Evolutionary conservation across 75 land plant genomes (phyloP), one percentile per base, ranked within the genome.

Genomic region (Larix kaempferi): DNA sequence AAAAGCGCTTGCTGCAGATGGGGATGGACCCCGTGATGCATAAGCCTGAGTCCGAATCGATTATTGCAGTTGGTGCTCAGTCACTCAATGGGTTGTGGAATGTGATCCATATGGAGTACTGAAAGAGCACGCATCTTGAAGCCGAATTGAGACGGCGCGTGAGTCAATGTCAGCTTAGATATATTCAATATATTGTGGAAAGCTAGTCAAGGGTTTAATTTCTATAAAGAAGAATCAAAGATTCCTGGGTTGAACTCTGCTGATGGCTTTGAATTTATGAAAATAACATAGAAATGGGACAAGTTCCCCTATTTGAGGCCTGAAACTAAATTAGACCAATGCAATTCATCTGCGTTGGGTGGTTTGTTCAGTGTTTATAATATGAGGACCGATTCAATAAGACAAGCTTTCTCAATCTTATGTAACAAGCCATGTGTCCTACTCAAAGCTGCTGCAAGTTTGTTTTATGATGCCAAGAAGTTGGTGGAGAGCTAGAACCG

Each of bases 11-110:
- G 56, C 2, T 73, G 59, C 73, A 82, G 27, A 82, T 83, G 84
- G 86, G 86, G 17, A 74, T 78, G 27, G 86, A 85, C 79, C 86
- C 86, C 6, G 44, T 78, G 56, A 85, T 85, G 6, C 85, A 83
- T 41, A 84, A 77, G 59, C 83, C 79, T 16, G 77, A 58, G 16
- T 23, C 41, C 0, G 76, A 81, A 7, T 29, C 73, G 5, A 16
- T 27, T 6, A 29, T 81, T 3, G 44, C 57, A 13, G 27, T 44
- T 17, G 57, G 26, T 0, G 82, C 55, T 27, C 44, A 57, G 26
- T 56, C 54, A 71, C 60, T 74, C 11, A 37, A 64, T 49, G 26
- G 26, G 21, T 74, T 74, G 49, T 67, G 78, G 56, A 62, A 59
- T 7, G 49, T 78, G 6, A 82, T 77, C 67, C 86, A 85, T 52